Conservation (phyloP, 2,329 filamentous ascomycete species). For the Colletotrichum gloeosporioides region DNA sequence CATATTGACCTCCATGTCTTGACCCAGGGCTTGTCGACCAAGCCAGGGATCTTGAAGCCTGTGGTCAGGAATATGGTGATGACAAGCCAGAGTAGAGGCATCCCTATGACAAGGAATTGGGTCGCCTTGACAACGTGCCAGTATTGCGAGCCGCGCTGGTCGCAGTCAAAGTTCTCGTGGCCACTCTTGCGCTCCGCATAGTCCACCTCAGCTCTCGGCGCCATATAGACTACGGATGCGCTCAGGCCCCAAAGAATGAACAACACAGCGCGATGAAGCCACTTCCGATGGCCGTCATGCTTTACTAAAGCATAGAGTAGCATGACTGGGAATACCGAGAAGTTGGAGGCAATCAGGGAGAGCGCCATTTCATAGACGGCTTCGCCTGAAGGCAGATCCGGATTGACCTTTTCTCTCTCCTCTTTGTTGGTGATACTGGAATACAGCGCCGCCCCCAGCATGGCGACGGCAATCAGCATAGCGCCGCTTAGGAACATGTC, state of each 20-base stretch:
- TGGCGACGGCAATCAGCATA: constrained; percentile 18
- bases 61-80: constrained; percentile 6
- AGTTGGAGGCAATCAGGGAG: constrained; percentile 14
- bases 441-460: constrained; percentile 17
- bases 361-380: constrained; percentile 1
- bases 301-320: constrained; percentile 16
- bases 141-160: constrained; percentile 17
- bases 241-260: constrained; percentile 10
- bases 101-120: constrained; percentile 6
- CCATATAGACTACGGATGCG: constrained; percentile 8
- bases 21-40: constrained; percentile 8
- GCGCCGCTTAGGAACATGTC: constrained; percentile 16
- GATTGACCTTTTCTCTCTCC: background rate
- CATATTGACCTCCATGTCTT: background rate
- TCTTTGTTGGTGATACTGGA: background rate
- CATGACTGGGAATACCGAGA: constrained; percentile 19
- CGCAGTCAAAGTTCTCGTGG: constrained; percentile 10
- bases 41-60: constrained; percentile 1
- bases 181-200: constrained; percentile 9
- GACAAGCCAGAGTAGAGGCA: constrained; percentile 6
- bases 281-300: constrained; percentile 15
- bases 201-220: constrained; percentile 6
- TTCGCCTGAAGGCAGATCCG: constrained; percentile 7
- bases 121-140: constrained; percentile 17
- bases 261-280: constrained; percentile 15